Conservation (phyloP, 768 basidiomycete genomes). For the Suillus variegatus region DNA sequence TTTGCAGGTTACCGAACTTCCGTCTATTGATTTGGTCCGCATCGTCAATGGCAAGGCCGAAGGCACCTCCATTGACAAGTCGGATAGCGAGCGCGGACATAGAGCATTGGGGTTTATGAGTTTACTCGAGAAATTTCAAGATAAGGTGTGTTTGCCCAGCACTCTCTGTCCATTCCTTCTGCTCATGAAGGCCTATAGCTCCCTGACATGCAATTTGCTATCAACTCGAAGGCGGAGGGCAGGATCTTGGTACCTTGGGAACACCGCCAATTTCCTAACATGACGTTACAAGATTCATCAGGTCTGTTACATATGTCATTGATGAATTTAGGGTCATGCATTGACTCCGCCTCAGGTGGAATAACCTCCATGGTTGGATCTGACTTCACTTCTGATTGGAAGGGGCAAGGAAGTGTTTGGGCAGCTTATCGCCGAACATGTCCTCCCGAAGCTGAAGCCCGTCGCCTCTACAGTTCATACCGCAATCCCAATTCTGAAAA, state of each 20-base stretch:
- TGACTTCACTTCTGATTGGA: slow-evolving; percentile 83
- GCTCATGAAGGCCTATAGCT: slow-evolving; percentile 45
- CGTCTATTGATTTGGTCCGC: slow-evolving; percentile 87
- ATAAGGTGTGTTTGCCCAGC: slow-evolving; percentile 46
- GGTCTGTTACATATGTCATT: slow-evolving; percentile 23
- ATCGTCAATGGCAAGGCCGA: slow-evolving; percentile 62
- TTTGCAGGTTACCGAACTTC: slow-evolving; percentile 68
- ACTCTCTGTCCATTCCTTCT: neutral
- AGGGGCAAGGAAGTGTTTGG: slow-evolving; percentile 84
- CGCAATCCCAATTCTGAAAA: slow-evolving; percentile 45
- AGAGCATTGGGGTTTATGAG: slow-evolving; percentile 74
- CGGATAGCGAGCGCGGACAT: slow-evolving; percentile 69
- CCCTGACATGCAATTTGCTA: slow-evolving; percentile 92
- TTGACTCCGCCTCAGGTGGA: slow-evolving; percentile 37
- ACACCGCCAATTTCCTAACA: slow-evolving; percentile 69
- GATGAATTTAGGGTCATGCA: neutral
- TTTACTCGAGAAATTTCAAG: slow-evolving; percentile 73
- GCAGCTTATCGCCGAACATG: slow-evolving; percentile 95
- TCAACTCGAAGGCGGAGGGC: slow-evolving; percentile 93
- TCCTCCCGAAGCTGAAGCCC: slow-evolving; percentile 71
- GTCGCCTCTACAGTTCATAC: slow-evolving; percentile 80
- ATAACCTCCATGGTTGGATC: slow-evolving; percentile 58
- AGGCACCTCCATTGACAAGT: slow-evolving; percentile 57
- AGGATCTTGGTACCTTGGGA: slow-evolving; percentile 95
- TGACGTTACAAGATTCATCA: slow-evolving; percentile 46